Percentiles rank a stretch among this genome's conserved stretches.
phyloP scores from a whole-genome alignment of 176 grass and related monocot genomes.

The Aegilops umbellulata region DNA sequence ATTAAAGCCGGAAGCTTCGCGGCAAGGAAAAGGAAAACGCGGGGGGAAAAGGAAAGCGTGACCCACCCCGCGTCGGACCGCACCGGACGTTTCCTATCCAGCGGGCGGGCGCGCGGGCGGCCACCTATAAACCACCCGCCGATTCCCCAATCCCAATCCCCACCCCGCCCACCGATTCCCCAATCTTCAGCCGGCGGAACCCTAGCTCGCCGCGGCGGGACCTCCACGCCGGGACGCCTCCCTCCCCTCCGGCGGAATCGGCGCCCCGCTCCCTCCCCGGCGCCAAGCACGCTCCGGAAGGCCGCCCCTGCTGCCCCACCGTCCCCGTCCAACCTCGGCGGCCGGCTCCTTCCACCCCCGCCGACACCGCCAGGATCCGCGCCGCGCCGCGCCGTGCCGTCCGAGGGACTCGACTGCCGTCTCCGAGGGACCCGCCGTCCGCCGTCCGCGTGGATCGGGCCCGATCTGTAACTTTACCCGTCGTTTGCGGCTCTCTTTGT shows the following conservation, averaged over 20 bases:
- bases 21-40: too few relatives aligned
- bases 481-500: background rate
- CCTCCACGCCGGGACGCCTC: too few relatives aligned
- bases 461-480: background rate
- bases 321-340: background rate
- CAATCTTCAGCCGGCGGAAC: background rate
- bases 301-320: background rate
- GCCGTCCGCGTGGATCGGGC: slow-evolving; percentile 18
- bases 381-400: background rate
- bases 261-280: background rate
- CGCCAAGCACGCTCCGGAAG: background rate
- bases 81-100: too few relatives aligned
- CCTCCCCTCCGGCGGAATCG: background rate
- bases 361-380: background rate
- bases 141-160: background rate
- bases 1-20: too few relatives aligned
- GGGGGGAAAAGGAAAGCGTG: too few relatives aligned
- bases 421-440: background rate
- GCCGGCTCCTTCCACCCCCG: background rate
- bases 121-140: background rate
- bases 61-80: too few relatives aligned
- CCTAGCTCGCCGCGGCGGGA: slow-evolving; percentile 20
- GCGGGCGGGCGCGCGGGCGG: too few relatives aligned
- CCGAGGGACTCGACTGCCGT: background rate
- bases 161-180: background rate